Base-by-base conservation (phyloP, 495 filamentous ascomycete genomes). In the Talaromyces wortmannii region DNA sequence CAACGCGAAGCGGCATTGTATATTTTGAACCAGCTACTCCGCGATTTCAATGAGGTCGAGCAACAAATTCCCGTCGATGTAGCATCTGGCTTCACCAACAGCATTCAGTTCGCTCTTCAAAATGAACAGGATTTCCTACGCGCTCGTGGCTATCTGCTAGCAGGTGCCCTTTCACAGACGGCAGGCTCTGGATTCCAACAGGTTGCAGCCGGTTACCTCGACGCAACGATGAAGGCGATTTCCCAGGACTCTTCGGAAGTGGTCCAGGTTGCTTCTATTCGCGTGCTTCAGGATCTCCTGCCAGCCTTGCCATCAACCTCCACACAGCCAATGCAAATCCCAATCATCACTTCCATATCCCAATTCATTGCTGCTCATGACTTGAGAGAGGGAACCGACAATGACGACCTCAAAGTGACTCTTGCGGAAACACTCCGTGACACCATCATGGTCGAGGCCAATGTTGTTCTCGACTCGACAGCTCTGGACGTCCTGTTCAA, bases 211-310 rank as follows among this genome's bases (percentile, higher is more conserved):
- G 77, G 79, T 15, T 85, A 96, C 57, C 77, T 96, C 53, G 84
- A 94, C 53, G 80, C 81, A 33, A 85, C 89, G 2, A 75, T 96
- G 48, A 84, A 87, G 36, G 84, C 84, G 29, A 87, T 96, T 51
- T 79, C 82, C 15, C 69, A 75, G 18, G 92, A 96, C 51, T 70
- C 83, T 6, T 84, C 89, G 5, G 91, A 95, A 63, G 78, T 98
- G 32, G 91, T 97, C 30, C 88, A 91, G 67, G 95, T 96, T 29
- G 83, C 94, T 11, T 92, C 89, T 65, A 88, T 97, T 55, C 92
- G 91, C 57, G 86, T 90, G 1, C 67, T 97, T 43, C 91, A 97
- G 66, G 87, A 89, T 63, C 88, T 92, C 51, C 75, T 96, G 29
- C 80, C 77, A 40, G 76, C 84, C 6, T 61, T 84, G 47, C 75